A percentile compares a stretch with the other conserved stretches of the same genome.
These are phyloP conservation scores for Tylopilus felleus DNA, from an alignment of 768 basidiomycete species.

Conservation along the genomic window DNA sequence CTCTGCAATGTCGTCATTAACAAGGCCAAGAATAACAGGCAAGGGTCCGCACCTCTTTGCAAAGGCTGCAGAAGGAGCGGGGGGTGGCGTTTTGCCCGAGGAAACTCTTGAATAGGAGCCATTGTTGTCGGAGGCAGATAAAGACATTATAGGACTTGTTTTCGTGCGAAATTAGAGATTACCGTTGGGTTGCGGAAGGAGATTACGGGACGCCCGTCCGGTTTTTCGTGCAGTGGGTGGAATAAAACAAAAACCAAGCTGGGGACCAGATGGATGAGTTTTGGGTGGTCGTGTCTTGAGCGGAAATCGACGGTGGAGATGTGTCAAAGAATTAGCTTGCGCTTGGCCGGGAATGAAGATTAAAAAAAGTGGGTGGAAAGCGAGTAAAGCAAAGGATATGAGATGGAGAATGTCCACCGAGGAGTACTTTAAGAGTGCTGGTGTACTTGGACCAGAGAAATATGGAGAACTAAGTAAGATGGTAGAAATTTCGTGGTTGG, in stretches of 20 bases:
- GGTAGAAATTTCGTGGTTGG: slow-evolving; percentile 33
- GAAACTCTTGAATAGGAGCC: slow-evolving; percentile 77
- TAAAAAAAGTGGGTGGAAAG: slow-evolving; percentile 23
- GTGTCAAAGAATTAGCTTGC: slow-evolving; percentile 33
- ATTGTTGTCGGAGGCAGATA: slow-evolving; percentile 81
- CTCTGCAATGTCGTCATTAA: slow-evolving; percentile 43
- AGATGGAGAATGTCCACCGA: slow-evolving; percentile 30
- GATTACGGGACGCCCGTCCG: slow-evolving; percentile 33
- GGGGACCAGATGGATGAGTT: slow-evolving; percentile 15
- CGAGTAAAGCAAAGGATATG: slow-evolving; percentile 30
- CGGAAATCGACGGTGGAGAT: slow-evolving; percentile 19
- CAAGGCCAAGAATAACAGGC: slow-evolving; percentile 11
- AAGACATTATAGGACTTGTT: slow-evolving; percentile 78
- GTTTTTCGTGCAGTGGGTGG: slow-evolving; percentile 31
- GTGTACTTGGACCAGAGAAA: slow-evolving; percentile 35
- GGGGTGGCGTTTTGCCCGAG: slow-evolving; percentile 87
- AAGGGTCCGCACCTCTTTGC: slow-evolving; percentile 67
- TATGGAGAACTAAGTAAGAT: slow-evolving; percentile 39
- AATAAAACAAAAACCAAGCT: slow-evolving; percentile 23
- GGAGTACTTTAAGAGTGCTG: slow-evolving; percentile 33
- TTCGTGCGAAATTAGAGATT: slow-evolving; percentile 77
- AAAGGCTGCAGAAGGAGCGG: slow-evolving; percentile 85
- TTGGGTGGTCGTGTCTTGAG: slow-evolving; percentile 28
- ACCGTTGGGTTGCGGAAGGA: slow-evolving; percentile 39
- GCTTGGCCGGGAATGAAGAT: slow-evolving; percentile 26